Evolutionary conservation across 768 basidiomycete species (phyloP).

Genomic region (Pilatotrama ljubarskyi): DNA sequence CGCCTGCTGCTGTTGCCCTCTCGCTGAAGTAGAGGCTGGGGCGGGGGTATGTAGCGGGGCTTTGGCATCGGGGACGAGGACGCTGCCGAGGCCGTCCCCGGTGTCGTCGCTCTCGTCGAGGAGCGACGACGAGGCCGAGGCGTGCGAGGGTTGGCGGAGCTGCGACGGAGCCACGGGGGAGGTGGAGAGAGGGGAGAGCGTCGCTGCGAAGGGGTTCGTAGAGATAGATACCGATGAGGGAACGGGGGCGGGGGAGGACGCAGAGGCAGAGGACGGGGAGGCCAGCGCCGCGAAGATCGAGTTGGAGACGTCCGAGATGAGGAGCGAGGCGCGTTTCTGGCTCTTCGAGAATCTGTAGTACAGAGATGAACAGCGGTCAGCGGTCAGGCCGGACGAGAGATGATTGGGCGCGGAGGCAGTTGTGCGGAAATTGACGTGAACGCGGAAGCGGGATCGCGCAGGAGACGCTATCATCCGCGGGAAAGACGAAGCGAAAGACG

Average conservation of each 20-base stretch:
- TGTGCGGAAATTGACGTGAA: not conserved
- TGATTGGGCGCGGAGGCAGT: not conserved
- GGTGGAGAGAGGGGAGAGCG: slow-evolving; percentile 19
- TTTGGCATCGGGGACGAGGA: slow-evolving; percentile 36
- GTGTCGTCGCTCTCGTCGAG: slow-evolving; percentile 39
- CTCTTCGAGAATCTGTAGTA: slow-evolving; percentile 57
- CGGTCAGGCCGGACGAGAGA: not conserved
- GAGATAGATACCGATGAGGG: slow-evolving; percentile 15
- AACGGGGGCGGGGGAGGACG: slow-evolving; percentile 29
- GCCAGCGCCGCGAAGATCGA: slow-evolving; percentile 50
- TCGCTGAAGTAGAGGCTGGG: slow-evolving; percentile 6
- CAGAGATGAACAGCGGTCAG: slow-evolving; percentile 5
- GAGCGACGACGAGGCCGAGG: slow-evolving; percentile 32
- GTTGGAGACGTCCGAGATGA: slow-evolving; percentile 65
- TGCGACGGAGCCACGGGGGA: slow-evolving; percentile 13
- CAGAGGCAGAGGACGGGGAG: slow-evolving; percentile 33
- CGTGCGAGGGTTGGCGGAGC: slow-evolving; percentile 12
- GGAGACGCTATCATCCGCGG: not conserved
- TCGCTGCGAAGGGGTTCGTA: slow-evolving; percentile 20
- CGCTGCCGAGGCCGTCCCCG: slow-evolving; percentile 29
- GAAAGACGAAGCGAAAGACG: too few relatives aligned
- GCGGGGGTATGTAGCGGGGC: slow-evolving; percentile 23
- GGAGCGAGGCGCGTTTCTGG: slow-evolving; percentile 66
- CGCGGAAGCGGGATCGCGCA: not conserved
- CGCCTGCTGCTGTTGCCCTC: not conserved